Base-by-base conservation (phyloP, 495 filamentous ascomycete genomes). In the Hypoxylon rickii region DNA sequence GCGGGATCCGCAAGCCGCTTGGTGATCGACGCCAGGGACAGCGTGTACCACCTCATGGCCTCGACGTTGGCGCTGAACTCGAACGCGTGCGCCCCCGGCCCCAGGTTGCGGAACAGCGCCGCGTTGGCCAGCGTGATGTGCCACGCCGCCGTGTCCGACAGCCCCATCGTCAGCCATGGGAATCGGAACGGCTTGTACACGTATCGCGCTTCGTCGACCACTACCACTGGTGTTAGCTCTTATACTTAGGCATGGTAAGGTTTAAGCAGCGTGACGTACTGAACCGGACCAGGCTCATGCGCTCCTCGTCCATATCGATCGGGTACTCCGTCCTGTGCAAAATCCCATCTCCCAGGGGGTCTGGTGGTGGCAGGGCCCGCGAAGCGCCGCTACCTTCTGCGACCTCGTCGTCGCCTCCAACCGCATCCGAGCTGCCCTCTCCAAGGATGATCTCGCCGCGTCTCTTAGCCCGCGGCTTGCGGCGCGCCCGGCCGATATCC, bases 401-500 rank as follows among this genome's bases (percentile, higher is more conserved):
- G 10, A 29, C 24, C 12, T 24, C 34, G 15, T 46, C 55, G 17
- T 22, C 8, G 5, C 20, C 16, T 17, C 2, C 22, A 4, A 41
- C 11, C 12, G 32, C 7, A 0, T 22, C 21, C 3, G 22, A 29
- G 12, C 33, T 26, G 15, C 18, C 5, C 26, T 39, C 55, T 7
- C 51, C 48, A 6, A 57, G 31, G n/a, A 53, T 41, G 5, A 58
- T 44, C 15, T 67, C 33, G 22, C 38, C 7, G 2, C 38, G 44
- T 15, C 39, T 42, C 16, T 67, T 65, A 0, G 52, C 11, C 31
- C 43, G 52, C 7, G 58, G 52, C 39, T 68, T 67, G 5, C 66
- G 55, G 24, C 69, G 65, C n/a, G 64, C 29, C 40, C 55, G 67
- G 21, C 68, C 70, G 51, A 72, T 72, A 36, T 72, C 70, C 37